Evolutionary conservation across 2,329 filamentous ascomycete species (phyloP), one percentile per base, ranked within the genome.

Genomic region (Penicillium sp.): DNA sequence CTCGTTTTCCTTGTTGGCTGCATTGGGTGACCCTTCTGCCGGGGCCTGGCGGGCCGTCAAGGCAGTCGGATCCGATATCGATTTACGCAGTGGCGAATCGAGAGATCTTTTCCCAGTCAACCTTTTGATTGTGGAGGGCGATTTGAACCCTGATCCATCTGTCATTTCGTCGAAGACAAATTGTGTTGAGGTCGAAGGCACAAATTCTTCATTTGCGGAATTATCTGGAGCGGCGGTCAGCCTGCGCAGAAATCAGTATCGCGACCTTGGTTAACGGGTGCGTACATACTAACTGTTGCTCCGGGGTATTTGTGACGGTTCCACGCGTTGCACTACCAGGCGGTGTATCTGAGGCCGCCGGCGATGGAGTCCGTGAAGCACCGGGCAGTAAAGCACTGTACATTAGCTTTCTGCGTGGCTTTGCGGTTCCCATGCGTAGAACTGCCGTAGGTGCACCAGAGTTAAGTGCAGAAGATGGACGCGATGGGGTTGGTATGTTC

Each of bases 341-440:
- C 6, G 52, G 52, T 25, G 57, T 48, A 16, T 39, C 50, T 18
- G 60, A 46, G 16, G 50, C 41, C 40, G 42, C 54, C 18, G 42
- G 25, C 10, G 56, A 46, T 38, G 58, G 46, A 16, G 54, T 60
- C 27, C 63, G 57, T 31, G 60, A 52, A 27, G 60, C 55, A 9
- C 54, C 37, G 10, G 71, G 70, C 23, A 75, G 56, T 32, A 75
- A 58, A 23, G 71, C 72, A 50, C 65, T 67, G 56, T 76, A 78
- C 69, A 78, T 74, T 31, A 79, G 54, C 54, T 77, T 78, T n/a
- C 64, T 72, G 15, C 75, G 72, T 8, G 74, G 73, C 47, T 73
- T 75, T 34, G 65, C 63, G 16, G 57, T 62, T 1, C 65, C 60
- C 23, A 76, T 62, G 15, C 69, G 68, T 52, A 76, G 64, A 2